Conservation (phyloP, 169 alveolate genomes). For the Plasmodium relictum region DNA sequence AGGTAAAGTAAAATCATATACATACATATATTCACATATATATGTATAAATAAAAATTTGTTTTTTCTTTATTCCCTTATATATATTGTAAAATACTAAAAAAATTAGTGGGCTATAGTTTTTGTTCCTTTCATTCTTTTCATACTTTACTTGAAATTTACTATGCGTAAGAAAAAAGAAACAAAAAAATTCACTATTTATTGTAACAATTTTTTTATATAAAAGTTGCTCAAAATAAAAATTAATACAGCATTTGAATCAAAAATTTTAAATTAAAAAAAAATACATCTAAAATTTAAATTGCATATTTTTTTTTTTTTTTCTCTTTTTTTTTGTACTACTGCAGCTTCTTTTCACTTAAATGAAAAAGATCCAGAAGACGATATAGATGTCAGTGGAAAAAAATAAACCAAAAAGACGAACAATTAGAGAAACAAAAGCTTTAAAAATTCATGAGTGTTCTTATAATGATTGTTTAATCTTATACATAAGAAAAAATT, state of each 20-base stretch:
- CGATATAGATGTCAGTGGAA: background rate
- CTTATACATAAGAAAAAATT: background rate
- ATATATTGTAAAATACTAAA: background rate
- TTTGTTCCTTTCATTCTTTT: conserved; percentile 66
- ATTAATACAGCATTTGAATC: too few relatives aligned
- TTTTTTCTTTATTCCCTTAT: background rate
- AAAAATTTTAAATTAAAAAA: background rate
- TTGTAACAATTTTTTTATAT: background rate
- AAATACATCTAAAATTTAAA: background rate
- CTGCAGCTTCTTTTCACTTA: conserved; percentile 12
- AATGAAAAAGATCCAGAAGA: conserved; percentile 41
- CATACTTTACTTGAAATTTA: conserved; percentile 49
- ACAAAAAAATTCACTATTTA: background rate
- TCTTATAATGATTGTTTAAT: background rate
- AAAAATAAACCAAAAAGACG: background rate
- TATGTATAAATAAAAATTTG: background rate
- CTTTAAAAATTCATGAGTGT: background rate
- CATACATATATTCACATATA: background rate
- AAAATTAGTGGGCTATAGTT: conserved; percentile 60
- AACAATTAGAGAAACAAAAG: background rate
- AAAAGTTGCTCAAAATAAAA: too few relatives aligned
- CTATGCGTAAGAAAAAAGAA: conserved; percentile 61
- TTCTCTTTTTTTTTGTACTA: background rate
- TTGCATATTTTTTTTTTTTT: background rate
- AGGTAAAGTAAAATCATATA: conserved; percentile 24